Base-by-base conservation (phyloP, 2,329 filamentous ascomycete species). In the Colletotrichum sp. region DNA sequence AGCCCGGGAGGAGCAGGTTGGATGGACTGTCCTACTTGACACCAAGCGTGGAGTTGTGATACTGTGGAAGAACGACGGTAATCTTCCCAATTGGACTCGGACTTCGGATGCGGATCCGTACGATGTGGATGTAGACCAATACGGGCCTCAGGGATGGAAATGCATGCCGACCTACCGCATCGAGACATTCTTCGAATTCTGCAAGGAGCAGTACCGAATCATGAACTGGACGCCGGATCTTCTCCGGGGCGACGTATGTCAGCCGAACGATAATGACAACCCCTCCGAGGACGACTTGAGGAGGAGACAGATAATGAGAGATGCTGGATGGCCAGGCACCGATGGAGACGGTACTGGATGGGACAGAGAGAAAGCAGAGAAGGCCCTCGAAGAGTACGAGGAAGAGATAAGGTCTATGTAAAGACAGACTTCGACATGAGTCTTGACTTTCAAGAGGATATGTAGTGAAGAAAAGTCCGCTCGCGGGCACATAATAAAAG, bases 81-180 rank as follows among this genome's bases (percentile, higher is more conserved):
- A 59, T 26, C 55, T 59, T 59, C 55, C 55, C 26, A 0, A 0
- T 15, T 59, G 55, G 55, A 0, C 55, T 0, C 0, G 22, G n/a
- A 0, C 0, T 26, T 59, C 2, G 13, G 55, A 28, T 26, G 55
- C 22, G 7, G 7, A 59, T 10, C 3, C 1, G 22, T 59, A 59
- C 55, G 55, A 28, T n/a, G 22, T 24, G 26, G 6, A 59, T 0
- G 55, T 2, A 3, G 22, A 59, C 22, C 55, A 0, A 28, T 59
- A 59, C 26, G 55, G 55, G 26, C 22, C 22, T 24, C 0, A 59
- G 18, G 24, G 22, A 59, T 59, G 55, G 55, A 59, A 59, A 28
- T 59, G 22, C 2, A 59, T 59, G 55, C 55, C 55, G 13, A 59
- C 55, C 24, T 59, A 59, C 1, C 55, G 55, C 55, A 26, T 59